A percentile compares a stretch with the other conserved stretches of the same genome.
These are phyloP conservation scores for Talaromyces pinophilus DNA, from an alignment of 2,329 filamentous ascomycete species.

Conservation along the genomic window DNA sequence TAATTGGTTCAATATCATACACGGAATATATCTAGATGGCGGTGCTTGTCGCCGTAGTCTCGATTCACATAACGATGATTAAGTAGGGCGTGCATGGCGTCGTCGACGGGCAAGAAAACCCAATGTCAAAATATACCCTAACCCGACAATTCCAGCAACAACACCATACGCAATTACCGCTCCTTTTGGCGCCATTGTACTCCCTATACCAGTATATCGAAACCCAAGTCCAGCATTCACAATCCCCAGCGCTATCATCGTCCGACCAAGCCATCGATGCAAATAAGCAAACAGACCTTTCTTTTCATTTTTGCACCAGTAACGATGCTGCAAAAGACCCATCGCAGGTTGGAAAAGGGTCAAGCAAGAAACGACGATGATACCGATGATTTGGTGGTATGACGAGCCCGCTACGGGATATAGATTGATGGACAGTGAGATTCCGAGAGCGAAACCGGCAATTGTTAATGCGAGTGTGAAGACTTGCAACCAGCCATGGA, in stretches of 20 bases:
- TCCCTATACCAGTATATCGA: conserved; percentile 47
- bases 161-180: conserved; percentile 53
- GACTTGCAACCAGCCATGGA: conserved; percentile 51
- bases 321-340: conserved; percentile 54
- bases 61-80: neutral
- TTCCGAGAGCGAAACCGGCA: conserved; percentile 54
- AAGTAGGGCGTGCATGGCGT: neutral
- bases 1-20: neutral
- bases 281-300: conserved; percentile 52
- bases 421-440: conserved; percentile 50
- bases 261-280: conserved; percentile 59
- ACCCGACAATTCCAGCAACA: conserved; percentile 51
- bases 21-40: neutral
- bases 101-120: neutral
- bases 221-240: conserved; percentile 61
- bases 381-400: conserved; percentile 57
- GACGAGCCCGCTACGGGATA: conserved; percentile 34
- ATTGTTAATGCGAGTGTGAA: conserved; percentile 52
- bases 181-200: conserved; percentile 27
- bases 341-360: conserved; percentile 59
- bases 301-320: conserved; percentile 50
- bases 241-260: conserved; percentile 54
- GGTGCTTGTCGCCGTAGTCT: neutral
- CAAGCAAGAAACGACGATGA: conserved; percentile 52
- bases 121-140: conserved; percentile 40